phyloP scores from a whole-genome alignment of 2,329 filamentous ascomycete species.

The Aspergillus sojae region DNA sequence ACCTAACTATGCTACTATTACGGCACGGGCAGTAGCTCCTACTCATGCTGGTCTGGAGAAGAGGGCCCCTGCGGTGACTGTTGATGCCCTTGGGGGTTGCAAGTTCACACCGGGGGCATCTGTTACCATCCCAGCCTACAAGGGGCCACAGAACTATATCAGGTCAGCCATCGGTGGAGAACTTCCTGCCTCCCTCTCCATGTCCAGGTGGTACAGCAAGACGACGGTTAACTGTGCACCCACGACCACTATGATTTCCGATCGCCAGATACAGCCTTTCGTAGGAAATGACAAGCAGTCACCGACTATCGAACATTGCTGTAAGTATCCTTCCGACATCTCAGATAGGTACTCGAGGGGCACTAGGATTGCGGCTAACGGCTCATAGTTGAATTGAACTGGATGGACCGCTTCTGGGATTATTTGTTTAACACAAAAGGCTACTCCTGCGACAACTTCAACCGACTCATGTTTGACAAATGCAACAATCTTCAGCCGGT shows the following conservation, averaged over 20 bases:
- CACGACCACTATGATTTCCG: neutral
- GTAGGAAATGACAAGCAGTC: neutral
- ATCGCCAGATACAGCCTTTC: neutral
- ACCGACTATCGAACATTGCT: neutral
- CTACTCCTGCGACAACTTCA: neutral
- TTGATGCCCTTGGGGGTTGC: too few relatives aligned
- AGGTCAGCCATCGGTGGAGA: neutral
- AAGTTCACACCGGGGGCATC: too few relatives aligned
- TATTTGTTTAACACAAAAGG: neutral
- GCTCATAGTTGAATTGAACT: neutral
- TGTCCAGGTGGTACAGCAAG: conserved; percentile 1
- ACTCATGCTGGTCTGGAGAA: too few relatives aligned
- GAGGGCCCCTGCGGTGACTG: too few relatives aligned
- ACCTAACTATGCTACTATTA: too few relatives aligned
- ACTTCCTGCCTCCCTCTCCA: neutral
- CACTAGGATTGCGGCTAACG: neutral
- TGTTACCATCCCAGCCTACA: neutral
- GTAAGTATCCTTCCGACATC: neutral
- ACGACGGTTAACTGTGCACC: neutral
- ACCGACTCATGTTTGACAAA: neutral
- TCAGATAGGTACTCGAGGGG: neutral
- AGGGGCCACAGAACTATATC: neutral
- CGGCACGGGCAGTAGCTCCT: too few relatives aligned
- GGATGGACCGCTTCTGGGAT: neutral
- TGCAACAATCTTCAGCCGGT: neutral